Conservation (phyloP, 257 asterid species). For the Jasminum sambac region DNA sequence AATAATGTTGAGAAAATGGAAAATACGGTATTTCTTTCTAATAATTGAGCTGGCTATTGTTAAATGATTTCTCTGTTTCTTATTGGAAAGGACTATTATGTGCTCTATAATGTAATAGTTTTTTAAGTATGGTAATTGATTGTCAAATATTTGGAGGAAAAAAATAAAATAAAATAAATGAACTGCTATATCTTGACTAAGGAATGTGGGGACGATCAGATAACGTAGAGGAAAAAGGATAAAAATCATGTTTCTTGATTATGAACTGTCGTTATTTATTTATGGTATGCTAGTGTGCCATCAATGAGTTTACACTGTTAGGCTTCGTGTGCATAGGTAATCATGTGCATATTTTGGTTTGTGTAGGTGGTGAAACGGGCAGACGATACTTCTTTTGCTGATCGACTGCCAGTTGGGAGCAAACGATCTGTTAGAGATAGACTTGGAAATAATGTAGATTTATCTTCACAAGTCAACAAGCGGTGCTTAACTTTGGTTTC, state of each 20-base stretch:
- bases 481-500: slow-evolving; percentile 42
- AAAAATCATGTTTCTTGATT: slow-evolving; percentile 3
- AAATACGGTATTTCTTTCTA: not conserved
- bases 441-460: slow-evolving; percentile 66
- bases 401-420: slow-evolving; percentile 52
- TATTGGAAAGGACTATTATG: not conserved
- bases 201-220: too few relatives aligned
- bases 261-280: not conserved
- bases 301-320: slow-evolving; percentile 10
- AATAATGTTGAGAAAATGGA: not conserved
- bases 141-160: not conserved
- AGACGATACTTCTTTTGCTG: slow-evolving; percentile 36
- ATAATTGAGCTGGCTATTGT: not conserved
- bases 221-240: too few relatives aligned
- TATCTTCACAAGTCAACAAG: slow-evolving; percentile 49
- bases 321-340: not conserved
- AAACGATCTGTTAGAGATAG: slow-evolving; percentile 82
- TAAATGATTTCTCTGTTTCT: not conserved
- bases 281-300: slow-evolving; percentile 12
- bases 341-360: slow-evolving; percentile 2
- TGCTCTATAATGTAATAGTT: not conserved
- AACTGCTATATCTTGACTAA: too few relatives aligned
- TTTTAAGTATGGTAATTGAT: not conserved
- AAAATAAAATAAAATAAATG: not conserved
- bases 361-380: slow-evolving; percentile 75